Base-by-base conservation (phyloP, 805 yeast genomes). In the Cyberlindnera nakhonratchasimensis region DNA sequence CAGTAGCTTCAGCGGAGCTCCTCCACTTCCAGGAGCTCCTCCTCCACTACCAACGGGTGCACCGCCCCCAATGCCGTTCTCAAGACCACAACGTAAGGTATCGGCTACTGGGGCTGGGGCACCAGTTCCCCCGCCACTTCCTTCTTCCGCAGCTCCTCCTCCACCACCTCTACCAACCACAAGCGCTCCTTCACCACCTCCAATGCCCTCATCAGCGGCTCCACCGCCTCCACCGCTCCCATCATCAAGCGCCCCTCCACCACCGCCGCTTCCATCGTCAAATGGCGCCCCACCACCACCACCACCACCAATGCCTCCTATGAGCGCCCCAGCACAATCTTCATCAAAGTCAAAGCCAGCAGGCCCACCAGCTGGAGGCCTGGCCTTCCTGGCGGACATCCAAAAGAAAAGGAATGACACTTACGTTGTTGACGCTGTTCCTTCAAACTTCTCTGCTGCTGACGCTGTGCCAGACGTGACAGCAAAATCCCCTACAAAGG, bases 331-430 rank as follows among this genome's bases (percentile, higher is more conserved):
- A 12, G 23, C 40, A 3, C 26, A 26, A 6, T 11, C 34, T 12
- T 4, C 39, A 17, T 28, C 54, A 6, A 50, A 53, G 19, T 34
- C 45, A 22, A 50, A 53, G 19, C 48, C 59, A n/a, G 28, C 59
- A 11, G 30, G 42, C 2, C 47, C 62, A 19, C 52, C 64, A 21
- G 50, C 59, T 12, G 64, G 62, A 23, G 77, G 77, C 1, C 56
- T 78, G 19, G 84, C 86, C 6, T 79, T 79, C 51, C 65, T 79
- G 37, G 79, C 79, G 1, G 76, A 78, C 45, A 79, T 79, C 37
- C 76, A 77, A 46, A 69, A 72, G 29, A 75, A 73, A 55, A 66
- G 83, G 57, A 69, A 72, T 47, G 79, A 79, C 17, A 45, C 71
- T 1, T 56, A 66, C 55, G 80, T 75, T 12, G 66, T 78, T n/a